phyloP scores from a whole-genome alignment of 2,329 filamentous ascomycete species.

The Coleophoma eucalyptorum region DNA sequence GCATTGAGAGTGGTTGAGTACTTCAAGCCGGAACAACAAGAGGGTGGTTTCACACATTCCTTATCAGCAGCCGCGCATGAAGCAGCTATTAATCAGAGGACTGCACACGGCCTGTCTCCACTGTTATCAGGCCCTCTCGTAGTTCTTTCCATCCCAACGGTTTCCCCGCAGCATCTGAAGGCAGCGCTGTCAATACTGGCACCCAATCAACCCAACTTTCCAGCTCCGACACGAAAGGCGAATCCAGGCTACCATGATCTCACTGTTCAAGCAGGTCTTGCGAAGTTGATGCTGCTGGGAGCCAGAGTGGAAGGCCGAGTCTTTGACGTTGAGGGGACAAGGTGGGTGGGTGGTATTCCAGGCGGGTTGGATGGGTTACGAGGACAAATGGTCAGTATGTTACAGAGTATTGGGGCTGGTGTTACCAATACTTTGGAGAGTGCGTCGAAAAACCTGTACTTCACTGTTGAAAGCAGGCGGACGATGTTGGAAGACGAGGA shows the following conservation, averaged over 20 bases:
- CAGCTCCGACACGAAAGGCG: slow-evolving; percentile 70
- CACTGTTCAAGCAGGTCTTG: slow-evolving; percentile 72
- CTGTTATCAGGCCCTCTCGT: slow-evolving; percentile 80
- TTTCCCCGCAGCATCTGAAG: slow-evolving; percentile 81
- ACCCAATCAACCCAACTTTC: slow-evolving; percentile 69
- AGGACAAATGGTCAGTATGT: slow-evolving; percentile 73
- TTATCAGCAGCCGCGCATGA: slow-evolving; percentile 42
- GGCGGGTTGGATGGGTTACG: slow-evolving; percentile 79
- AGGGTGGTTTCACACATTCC: slow-evolving; percentile 46
- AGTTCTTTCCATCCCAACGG: slow-evolving; percentile 72
- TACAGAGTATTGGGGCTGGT: slow-evolving; percentile 76
- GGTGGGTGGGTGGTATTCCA: slow-evolving; percentile 72
- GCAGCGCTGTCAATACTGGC: slow-evolving; percentile 75
- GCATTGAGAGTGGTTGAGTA: slow-evolving; percentile 86
- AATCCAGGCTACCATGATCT: slow-evolving; percentile 81
- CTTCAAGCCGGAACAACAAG: slow-evolving; percentile 51
- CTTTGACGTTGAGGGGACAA: slow-evolving; percentile 37
- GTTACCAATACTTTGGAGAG: slow-evolving; percentile 78
- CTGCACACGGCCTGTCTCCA: slow-evolving; percentile 62
- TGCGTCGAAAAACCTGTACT: slow-evolving; percentile 76
- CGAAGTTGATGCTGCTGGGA: slow-evolving; percentile 84
- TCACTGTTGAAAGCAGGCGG: slow-evolving; percentile 81
- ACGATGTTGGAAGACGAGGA: slow-evolving; percentile 74
- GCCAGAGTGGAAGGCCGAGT: slow-evolving; percentile 75
- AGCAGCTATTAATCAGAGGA: slow-evolving; percentile 37